Conservation (phyloP, 139 green algal genomes). For the Astrephomene gubernaculifera region DNA sequence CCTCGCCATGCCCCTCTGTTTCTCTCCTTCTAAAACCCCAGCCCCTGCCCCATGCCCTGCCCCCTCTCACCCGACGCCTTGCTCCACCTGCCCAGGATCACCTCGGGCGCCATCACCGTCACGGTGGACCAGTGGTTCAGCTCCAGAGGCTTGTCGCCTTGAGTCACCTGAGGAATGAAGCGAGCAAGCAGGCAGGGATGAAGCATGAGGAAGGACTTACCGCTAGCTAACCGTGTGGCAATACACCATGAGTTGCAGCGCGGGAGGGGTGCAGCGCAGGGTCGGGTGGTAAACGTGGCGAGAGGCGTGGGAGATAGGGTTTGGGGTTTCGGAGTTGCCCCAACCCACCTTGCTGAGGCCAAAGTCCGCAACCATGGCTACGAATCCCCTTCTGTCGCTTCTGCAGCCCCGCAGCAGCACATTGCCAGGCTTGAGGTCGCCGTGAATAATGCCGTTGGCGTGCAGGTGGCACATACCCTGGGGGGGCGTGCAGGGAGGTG, state of each 20-base stretch:
- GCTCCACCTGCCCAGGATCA: conserved; percentile 20
- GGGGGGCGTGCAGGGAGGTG: not conserved
- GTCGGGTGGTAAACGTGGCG: no score
- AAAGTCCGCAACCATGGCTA: conserved; percentile 34
- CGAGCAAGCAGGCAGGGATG: no score
- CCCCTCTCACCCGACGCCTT: conserved; percentile 8
- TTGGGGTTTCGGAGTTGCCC: no score
- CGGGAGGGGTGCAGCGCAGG: no score
- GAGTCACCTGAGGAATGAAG: not conserved
- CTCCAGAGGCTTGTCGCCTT: conserved; percentile 21
- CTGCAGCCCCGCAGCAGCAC: conserved; percentile 44
- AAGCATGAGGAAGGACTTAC: no score
- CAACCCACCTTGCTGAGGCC: conserved; percentile 31
- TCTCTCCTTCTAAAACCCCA: not conserved
- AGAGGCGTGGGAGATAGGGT: no score
- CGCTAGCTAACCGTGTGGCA: no score
- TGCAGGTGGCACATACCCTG: conserved; percentile 44
- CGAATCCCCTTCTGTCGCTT: conserved; percentile 22
- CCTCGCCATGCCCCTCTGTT: not conserved
- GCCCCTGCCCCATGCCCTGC: not conserved
- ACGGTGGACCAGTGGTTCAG: conserved; percentile 14
- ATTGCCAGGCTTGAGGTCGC: conserved; percentile 42
- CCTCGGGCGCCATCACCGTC: conserved; percentile 30
- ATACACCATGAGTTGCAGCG: no score
- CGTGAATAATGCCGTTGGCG: conserved; percentile 44